A percentile compares a stretch with the other conserved stretches of the same genome.
phyloP scores from a whole-genome alignment of 345 rosid species.

The Citropsis articulata region DNA sequence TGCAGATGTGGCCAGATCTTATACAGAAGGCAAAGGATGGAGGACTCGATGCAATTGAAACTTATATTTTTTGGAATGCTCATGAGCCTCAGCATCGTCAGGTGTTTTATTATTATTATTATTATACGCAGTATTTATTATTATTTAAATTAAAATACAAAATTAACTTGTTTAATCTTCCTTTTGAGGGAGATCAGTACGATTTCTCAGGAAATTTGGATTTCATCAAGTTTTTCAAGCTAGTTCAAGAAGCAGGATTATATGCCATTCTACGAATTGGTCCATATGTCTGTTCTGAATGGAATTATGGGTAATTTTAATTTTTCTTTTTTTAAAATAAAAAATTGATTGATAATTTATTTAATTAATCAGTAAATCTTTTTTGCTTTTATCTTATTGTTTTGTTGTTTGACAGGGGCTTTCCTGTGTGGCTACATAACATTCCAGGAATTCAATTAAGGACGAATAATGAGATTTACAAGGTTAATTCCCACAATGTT shows the following conservation, averaged over 20 bases:
- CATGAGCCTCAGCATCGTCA: background rate
- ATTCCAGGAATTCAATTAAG: constrained; percentile 43
- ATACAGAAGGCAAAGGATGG: background rate
- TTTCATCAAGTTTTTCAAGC: constrained; percentile 40
- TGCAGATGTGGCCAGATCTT: background rate
- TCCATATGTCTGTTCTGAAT: constrained; percentile 48
- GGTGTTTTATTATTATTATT: background rate
- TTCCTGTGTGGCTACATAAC: constrained; percentile 69
- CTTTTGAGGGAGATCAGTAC: constrained; percentile 19
- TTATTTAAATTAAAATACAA: no score
- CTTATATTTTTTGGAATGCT: background rate
- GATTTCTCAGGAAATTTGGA: constrained; percentile 39
- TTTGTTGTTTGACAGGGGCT: constrained; percentile 33
- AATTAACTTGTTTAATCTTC: no score
- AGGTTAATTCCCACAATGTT: constrained; percentile 31
- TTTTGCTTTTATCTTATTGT: background rate
- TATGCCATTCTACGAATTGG: constrained; percentile 49
- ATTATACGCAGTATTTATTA: no score
- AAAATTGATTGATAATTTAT: background rate
- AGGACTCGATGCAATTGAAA: background rate
- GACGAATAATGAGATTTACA: constrained; percentile 42
- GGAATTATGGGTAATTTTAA: constrained; percentile 41
- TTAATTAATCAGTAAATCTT: background rate
- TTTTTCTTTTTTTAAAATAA: background rate
- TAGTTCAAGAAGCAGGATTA: constrained; percentile 30